A percentile compares a stretch with the other conserved stretches of the same genome.
phyloP scores from a whole-genome alignment of 1,284 basidiomycete species.

The Coniferiporia sulphurascens region DNA sequence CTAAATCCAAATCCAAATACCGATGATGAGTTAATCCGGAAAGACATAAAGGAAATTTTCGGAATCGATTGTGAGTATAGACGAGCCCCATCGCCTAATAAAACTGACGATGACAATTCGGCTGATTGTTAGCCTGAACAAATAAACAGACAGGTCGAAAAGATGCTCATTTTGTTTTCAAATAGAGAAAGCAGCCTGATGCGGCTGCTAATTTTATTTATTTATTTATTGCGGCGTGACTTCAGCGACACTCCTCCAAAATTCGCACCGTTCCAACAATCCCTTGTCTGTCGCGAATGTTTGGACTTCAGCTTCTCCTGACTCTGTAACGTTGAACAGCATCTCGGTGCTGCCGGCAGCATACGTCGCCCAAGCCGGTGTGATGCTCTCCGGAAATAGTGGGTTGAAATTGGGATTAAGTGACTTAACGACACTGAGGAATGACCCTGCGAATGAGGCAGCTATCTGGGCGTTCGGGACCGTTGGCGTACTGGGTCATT shows the following conservation, averaged over 20 bases:
- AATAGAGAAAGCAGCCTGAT: too few relatives aligned
- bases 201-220: too few relatives aligned
- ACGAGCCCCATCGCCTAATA: too few relatives aligned
- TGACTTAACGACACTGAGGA: constrained; percentile 33
- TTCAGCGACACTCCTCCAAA: constrained; percentile 12
- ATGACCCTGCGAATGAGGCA: constrained; percentile 36
- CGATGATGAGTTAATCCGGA: too few relatives aligned
- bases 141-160: too few relatives aligned
- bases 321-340: constrained; percentile 33
- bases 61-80: too few relatives aligned
- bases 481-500: constrained; percentile 19
- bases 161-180: too few relatives aligned
- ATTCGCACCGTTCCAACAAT: constrained; percentile 29
- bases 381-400: constrained; percentile 24
- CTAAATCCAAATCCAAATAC: too few relatives aligned
- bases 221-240: neutral
- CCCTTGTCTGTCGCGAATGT: constrained; percentile 24
- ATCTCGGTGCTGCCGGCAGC: constrained; percentile 27
- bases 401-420: constrained; percentile 35
- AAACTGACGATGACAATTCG: too few relatives aligned
- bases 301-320: constrained; percentile 23
- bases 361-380: constrained; percentile 29
- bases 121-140: too few relatives aligned
- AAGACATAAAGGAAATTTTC: too few relatives aligned
- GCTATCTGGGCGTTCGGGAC: constrained; percentile 35